Evolutionary conservation across 768 basidiomycete species (phyloP).

Genomic region (Suillus clintonianus): DNA sequence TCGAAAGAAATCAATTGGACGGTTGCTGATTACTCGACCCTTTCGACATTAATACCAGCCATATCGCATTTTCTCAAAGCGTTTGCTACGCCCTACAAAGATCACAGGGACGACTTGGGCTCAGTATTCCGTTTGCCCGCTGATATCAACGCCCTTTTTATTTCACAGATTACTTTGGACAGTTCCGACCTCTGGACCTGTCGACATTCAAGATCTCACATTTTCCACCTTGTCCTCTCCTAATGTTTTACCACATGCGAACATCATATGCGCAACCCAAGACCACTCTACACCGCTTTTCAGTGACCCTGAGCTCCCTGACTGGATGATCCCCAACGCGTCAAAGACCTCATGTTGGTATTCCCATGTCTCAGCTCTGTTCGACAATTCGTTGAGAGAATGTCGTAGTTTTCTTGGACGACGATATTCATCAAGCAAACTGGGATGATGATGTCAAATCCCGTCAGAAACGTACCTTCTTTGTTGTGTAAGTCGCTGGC

Average conservation of each 20-base stretch:
- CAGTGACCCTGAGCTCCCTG: slow-evolving; percentile 37
- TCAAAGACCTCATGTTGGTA: slow-evolving; percentile 71
- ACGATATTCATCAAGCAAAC: slow-evolving; percentile 73
- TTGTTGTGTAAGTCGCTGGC: no score
- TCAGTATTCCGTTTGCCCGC: slow-evolving; percentile 41
- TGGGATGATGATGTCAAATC: slow-evolving; percentile 25
- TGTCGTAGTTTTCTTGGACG: slow-evolving; percentile 63
- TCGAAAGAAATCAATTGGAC: slow-evolving; percentile 53
- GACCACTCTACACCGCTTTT: slow-evolving; percentile 41
- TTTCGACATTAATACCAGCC: slow-evolving; percentile 37
- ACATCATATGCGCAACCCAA: slow-evolving; percentile 43
- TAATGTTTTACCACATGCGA: slow-evolving; percentile 16
- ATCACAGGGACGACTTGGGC: slow-evolving; percentile 6
- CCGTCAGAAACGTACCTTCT: no score
- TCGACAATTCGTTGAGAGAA: slow-evolving; percentile 38
- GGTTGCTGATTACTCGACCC: slow-evolving; percentile 49
- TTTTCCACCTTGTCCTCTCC: not conserved
- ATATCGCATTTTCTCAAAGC: slow-evolving; percentile 40
- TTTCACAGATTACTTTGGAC: slow-evolving; percentile 4
- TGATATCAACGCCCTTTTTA: slow-evolving; percentile 31
- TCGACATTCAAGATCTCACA: not conserved
- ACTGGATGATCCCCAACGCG: slow-evolving; percentile 53
- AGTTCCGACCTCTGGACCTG: slow-evolving; percentile 23
- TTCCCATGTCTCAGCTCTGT: slow-evolving; percentile 61
- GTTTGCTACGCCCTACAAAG: slow-evolving; percentile 17